Conservation (phyloP, 1,284 basidiomycete species). For the Coniferiporia sulphurascens region DNA sequence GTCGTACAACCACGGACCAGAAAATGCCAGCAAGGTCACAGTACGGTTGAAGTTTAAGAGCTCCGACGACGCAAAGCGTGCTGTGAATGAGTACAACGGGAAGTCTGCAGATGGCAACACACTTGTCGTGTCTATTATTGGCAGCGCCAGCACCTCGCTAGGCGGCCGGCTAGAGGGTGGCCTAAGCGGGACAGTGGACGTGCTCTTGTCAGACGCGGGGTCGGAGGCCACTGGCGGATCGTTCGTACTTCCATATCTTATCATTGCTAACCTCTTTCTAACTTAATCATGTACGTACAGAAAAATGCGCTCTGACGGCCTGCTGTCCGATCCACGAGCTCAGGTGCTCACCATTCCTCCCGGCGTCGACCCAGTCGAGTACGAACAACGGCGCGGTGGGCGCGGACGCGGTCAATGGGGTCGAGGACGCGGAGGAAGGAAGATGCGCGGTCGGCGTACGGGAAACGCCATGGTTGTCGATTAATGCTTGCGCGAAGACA, state of each 20-base stretch:
- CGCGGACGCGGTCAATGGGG: slow-evolving; percentile 29
- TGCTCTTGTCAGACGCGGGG: slow-evolving; percentile 46
- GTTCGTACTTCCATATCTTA: slow-evolving; percentile 39
- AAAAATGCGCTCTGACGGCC: slow-evolving; percentile 81
- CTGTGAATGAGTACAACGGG: slow-evolving; percentile 72
- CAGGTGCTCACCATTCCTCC: slow-evolving; percentile 67
- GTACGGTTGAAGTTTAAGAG: slow-evolving; percentile 75
- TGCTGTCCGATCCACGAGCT: slow-evolving; percentile 65
- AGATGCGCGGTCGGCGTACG: slow-evolving; percentile 29
- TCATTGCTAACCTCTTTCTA: not conserved
- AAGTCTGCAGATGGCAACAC: slow-evolving; percentile 79
- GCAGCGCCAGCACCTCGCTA: slow-evolving; percentile 36
- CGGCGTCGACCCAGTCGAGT: slow-evolving; percentile 54
- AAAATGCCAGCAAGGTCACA: slow-evolving; percentile 42
- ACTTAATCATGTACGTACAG: slow-evolving; percentile 33
- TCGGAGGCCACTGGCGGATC: slow-evolving; percentile 48
- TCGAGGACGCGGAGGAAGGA: slow-evolving; percentile 27
- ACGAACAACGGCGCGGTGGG: slow-evolving; percentile 35
- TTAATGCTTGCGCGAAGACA: slow-evolving; percentile 14
- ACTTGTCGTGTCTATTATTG: slow-evolving; percentile 62
- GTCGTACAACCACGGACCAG: slow-evolving; percentile 40
- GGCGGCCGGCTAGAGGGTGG: slow-evolving; percentile 50
- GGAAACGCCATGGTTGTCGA: slow-evolving; percentile 38
- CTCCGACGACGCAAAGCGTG: slow-evolving; percentile 55
- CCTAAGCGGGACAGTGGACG: slow-evolving; percentile 41